A percentile compares a stretch with the other conserved stretches of the same genome.
Evolutionary conservation across 768 basidiomycete species (phyloP).

Genomic region (Antrodiella citrinella): DNA sequence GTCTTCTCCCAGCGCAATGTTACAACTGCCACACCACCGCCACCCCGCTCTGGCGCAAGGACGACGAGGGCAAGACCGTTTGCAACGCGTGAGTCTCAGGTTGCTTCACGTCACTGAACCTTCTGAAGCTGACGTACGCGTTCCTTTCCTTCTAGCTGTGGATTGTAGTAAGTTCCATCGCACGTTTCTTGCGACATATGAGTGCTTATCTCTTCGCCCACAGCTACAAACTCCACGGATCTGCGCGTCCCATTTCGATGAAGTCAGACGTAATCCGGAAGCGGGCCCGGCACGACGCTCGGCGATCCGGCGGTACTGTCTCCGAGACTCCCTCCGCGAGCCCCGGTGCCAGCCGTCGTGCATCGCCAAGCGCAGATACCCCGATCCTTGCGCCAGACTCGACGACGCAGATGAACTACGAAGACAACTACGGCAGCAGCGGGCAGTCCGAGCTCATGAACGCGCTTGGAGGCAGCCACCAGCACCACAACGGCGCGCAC

Average conservation of each 20-base stretch:
- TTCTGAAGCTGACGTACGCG: slow-evolving; percentile 1
- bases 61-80: slow-evolving; percentile 85
- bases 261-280: slow-evolving; percentile 88
- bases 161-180: slow-evolving; percentile 50
- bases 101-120: background rate
- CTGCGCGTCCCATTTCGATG: slow-evolving; percentile 83
- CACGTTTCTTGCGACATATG: slow-evolving; percentile 3
- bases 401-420: slow-evolving; percentile 49
- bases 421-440: slow-evolving; percentile 23
- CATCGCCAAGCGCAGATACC: slow-evolving; percentile 56
- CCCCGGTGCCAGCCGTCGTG: slow-evolving; percentile 64
- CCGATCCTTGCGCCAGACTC: slow-evolving; percentile 68
- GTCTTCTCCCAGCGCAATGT: slow-evolving; percentile 54
- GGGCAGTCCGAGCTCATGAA: slow-evolving; percentile 41
- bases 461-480: slow-evolving; percentile 28
- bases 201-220: background rate
- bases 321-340: slow-evolving; percentile 71
- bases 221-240: slow-evolving; percentile 77
- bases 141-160: slow-evolving; percentile 43
- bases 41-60: slow-evolving; percentile 85
- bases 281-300: slow-evolving; percentile 74
- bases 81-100: slow-evolving; percentile 70
- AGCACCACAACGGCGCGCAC: slow-evolving; percentile 19
- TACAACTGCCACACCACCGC: slow-evolving; percentile 88
- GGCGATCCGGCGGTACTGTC: slow-evolving; percentile 41